Conservation (phyloP, 2,329 filamentous ascomycete species). For the Stagonosporopsis tanaceti region DNA sequence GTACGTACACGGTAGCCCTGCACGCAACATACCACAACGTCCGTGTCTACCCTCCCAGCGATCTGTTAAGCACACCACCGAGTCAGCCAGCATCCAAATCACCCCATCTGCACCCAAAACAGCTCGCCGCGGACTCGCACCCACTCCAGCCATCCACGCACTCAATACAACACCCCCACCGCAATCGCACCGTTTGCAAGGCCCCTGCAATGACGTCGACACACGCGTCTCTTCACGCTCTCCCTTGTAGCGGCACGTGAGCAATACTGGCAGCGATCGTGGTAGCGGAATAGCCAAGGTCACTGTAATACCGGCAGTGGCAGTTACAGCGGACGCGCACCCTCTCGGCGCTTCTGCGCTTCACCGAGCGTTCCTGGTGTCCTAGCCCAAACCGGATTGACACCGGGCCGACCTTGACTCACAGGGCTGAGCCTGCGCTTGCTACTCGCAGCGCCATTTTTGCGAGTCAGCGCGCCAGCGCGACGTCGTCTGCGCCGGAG, state of each 20-base stretch:
- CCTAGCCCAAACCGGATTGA: neutral
- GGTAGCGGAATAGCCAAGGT: no score
- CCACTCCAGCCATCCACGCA: neutral
- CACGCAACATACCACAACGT: neutral
- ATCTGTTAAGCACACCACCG: neutral
- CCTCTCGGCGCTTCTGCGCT: conserved; percentile 11
- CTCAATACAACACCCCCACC: conserved; percentile 13
- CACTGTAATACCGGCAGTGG: no score
- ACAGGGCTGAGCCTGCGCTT: conserved; percentile 13
- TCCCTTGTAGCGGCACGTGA: neutral
- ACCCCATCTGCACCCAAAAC: conserved; percentile 2
- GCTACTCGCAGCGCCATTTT: neutral
- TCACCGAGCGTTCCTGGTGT: conserved; percentile 11
- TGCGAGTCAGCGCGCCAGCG: conserved; percentile 7
- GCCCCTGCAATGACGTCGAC: conserved; percentile 9
- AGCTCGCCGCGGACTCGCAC: conserved; percentile 1
- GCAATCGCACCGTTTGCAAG: conserved; percentile 4
- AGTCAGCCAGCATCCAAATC: conserved; percentile 1
- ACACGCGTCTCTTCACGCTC: conserved; percentile 11
- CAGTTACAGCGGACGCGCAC: neutral
- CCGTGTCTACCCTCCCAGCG: neutral
- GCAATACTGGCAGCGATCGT: neutral
- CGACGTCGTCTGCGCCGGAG: neutral
- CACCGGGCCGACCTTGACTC: conserved; percentile 8
- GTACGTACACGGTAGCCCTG: neutral